Base-by-base conservation (phyloP, 192 early-diverging fungal genomes). In the Coemansia biformis region DNA sequence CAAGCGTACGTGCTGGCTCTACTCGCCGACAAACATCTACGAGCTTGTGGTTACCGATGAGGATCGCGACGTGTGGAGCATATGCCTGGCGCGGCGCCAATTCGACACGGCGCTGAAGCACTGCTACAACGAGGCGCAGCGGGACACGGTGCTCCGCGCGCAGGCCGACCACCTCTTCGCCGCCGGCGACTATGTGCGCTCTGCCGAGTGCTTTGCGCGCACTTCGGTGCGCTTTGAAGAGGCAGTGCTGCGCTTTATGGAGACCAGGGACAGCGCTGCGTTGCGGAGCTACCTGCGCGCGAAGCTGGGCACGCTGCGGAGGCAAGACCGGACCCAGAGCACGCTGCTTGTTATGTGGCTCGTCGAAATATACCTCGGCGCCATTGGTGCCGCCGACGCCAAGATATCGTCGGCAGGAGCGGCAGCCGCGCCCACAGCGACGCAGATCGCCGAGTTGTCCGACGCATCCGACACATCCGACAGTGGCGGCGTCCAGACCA, bases 41-140 rank as follows among this genome's bases (percentile, higher is more conserved):
- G 94, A 99, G 72, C 66, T 99, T n/a, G 78, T 91, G 21, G 81
- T 96, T 18, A 84, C 78, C 0, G 86, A 94, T 26, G 96, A 99
- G 75, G 91, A 92, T 46, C 82, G 92, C 29, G 86, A 99, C 51
- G 85, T 95, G 5, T 99, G 96, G 96, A 79, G 82, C 26, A 78
- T 97, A 2, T 96, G 87, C 57, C 66, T 99, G 31, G 67, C 83
- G 22, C 82, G 82, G 30, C 83, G 85, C 43, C 76, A 85, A 47
- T 99, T 89, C 59, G 90, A 93, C 30, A 57, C 79, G 2, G 92
- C 95, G 2, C 63, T 93, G 21, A 59, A 80, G 33, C 86, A 86
- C 59, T 85, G 88, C 49, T 62, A 80, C 67, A 80, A 83, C 48
- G 71, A 81, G n/a, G 74, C 70, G 3, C 83, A 94, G 57, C 72